These are phyloP conservation scores for Tricholoma matsutake DNA, from an alignment of 768 basidiomycete species.

Conservation along the genomic window DNA sequence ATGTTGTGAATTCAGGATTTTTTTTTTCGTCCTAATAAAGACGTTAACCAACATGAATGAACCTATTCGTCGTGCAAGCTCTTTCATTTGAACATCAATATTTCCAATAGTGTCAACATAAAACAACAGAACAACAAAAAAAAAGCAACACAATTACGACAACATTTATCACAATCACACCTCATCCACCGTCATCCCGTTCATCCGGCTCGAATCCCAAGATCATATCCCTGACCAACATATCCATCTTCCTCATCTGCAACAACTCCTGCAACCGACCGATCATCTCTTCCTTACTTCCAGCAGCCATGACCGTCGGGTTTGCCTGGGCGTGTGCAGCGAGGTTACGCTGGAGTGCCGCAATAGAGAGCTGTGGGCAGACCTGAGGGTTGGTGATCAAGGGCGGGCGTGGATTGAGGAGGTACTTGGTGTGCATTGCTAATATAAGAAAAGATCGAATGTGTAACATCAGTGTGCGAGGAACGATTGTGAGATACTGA, in stretches of 20 bases:
- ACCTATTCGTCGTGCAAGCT: no score
- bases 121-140: no score
- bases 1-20: no score
- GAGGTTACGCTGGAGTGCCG: constrained; percentile 55
- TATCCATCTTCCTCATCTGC: constrained; percentile 44
- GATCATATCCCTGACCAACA: constrained; percentile 47
- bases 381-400: constrained; percentile 42
- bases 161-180: not conserved
- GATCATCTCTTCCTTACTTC: constrained; percentile 47
- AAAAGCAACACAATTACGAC: not conserved
- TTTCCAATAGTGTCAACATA: no score
- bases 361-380: constrained; percentile 40
- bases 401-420: constrained; percentile 44
- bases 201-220: constrained; percentile 14
- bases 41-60: no score
- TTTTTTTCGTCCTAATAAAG: no score
- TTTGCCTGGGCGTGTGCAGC: constrained; percentile 51
- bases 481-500: constrained; percentile 25
- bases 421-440: constrained; percentile 50
- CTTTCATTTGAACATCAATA: no score
- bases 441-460: not conserved
- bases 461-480: not conserved
- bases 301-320: constrained; percentile 39
- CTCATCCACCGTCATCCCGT: not conserved
- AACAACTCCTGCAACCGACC: constrained; percentile 45